These are phyloP conservation scores for Melampsora abietis-canadensis DNA, from an alignment of 1,284 basidiomycete species.

Conservation along the genomic window DNA sequence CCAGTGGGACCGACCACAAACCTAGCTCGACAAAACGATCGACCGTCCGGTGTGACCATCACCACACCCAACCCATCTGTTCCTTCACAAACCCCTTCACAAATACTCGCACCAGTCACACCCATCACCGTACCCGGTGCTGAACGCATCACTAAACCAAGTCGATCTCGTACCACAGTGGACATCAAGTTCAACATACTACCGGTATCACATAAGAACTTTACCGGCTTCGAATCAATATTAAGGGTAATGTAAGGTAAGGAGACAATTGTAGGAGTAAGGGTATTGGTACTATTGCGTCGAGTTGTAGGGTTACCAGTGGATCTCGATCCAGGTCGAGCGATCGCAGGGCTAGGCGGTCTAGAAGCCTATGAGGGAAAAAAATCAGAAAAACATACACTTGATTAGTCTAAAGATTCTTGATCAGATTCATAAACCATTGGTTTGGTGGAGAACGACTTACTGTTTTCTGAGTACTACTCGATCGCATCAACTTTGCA, in stretches of 20 bases:
- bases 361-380: too few species aligned
- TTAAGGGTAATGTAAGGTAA: not conserved
- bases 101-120: not conserved
- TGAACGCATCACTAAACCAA: not conserved
- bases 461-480: too few species aligned
- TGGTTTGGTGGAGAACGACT: too few species aligned
- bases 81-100: constrained; percentile 2
- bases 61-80: not conserved
- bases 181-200: constrained; percentile 2
- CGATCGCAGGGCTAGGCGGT: too few species aligned
- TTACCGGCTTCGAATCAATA: not conserved
- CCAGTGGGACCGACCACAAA: not conserved
- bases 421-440: too few species aligned
- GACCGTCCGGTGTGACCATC: too few species aligned
- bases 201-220: not conserved
- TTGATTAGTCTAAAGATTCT: too few species aligned
- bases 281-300: not conserved
- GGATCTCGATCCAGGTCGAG: too few species aligned
- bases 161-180: not conserved
- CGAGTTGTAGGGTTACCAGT: too few species aligned
- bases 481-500: too few species aligned
- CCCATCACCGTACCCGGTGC: not conserved
- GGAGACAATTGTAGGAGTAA: not conserved
- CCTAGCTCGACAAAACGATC: not conserved
- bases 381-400: too few species aligned